Conservation (phyloP, 306 rosid genomes). For the Dicorynia guianensis region DNA sequence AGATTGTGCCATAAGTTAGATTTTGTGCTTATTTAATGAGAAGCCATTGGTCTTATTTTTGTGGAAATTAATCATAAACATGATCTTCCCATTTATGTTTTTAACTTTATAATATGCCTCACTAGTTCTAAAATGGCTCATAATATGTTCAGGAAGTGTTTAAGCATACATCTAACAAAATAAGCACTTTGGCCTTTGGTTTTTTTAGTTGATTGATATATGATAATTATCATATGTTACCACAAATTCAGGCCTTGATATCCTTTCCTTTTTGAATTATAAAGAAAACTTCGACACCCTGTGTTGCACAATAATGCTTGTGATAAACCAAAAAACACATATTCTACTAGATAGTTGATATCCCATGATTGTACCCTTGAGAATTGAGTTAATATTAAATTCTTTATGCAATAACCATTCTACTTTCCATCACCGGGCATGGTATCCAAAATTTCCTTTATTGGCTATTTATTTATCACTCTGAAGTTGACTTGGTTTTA, state of each 20-base stretch:
- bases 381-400: background rate
- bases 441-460: background rate
- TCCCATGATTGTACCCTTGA: background rate
- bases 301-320: background rate
- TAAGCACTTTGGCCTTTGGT: too few species aligned
- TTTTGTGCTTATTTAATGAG: too few species aligned
- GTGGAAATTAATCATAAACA: too few species aligned
- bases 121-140: too few species aligned
- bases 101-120: too few species aligned
- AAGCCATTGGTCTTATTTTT: too few species aligned
- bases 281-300: background rate
- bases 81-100: too few species aligned
- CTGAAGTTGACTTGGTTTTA: background rate
- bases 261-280: background rate
- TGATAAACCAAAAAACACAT: background rate
- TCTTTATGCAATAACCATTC: background rate
- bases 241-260: background rate
- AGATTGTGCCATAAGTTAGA: too few species aligned
- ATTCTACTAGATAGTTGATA: background rate
- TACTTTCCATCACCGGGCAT: background rate
- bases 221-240: background rate
- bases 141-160: too few species aligned
- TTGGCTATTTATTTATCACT: background rate
- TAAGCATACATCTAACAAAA: too few species aligned
- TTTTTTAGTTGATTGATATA: background rate